Conservation (phyloP, 139 green algal genomes). For the Spirogloea muscicola region DNA sequence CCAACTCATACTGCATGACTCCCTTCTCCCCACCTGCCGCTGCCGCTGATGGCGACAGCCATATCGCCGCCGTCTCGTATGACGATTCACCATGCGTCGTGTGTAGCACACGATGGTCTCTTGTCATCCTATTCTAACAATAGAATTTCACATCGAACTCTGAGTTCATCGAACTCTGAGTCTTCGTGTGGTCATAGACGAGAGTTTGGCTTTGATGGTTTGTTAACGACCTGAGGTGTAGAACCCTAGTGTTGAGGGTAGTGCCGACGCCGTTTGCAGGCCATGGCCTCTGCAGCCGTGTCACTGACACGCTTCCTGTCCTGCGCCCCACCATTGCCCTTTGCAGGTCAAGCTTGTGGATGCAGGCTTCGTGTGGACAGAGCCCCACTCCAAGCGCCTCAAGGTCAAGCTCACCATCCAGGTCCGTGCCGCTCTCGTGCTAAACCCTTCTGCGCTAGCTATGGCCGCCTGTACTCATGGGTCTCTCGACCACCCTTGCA, state of each 20-base stretch:
- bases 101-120: too few relatives aligned
- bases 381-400: conserved; percentile 93
- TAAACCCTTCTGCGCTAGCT: too few relatives aligned
- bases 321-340: background rate
- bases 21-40: background rate
- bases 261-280: too few relatives aligned
- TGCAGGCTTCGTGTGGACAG: conserved; percentile 98
- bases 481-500: too few relatives aligned
- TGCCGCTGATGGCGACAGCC: background rate
- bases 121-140: too few relatives aligned
- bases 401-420: conserved; percentile 73
- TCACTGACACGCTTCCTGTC: too few relatives aligned
- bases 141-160: too few relatives aligned
- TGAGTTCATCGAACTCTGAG: background rate
- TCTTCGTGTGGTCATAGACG: background rate
- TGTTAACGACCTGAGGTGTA: background rate
- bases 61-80: background rate
- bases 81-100: too few relatives aligned
- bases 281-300: too few relatives aligned
- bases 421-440: too few relatives aligned
- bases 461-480: too few relatives aligned
- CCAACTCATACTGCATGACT: background rate
- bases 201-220: background rate
- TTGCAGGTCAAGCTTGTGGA: conserved; percentile 93
- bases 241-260: background rate